phyloP scores from a whole-genome alignment of 768 basidiomycete genomes.

The Mycena epipterygia region DNA sequence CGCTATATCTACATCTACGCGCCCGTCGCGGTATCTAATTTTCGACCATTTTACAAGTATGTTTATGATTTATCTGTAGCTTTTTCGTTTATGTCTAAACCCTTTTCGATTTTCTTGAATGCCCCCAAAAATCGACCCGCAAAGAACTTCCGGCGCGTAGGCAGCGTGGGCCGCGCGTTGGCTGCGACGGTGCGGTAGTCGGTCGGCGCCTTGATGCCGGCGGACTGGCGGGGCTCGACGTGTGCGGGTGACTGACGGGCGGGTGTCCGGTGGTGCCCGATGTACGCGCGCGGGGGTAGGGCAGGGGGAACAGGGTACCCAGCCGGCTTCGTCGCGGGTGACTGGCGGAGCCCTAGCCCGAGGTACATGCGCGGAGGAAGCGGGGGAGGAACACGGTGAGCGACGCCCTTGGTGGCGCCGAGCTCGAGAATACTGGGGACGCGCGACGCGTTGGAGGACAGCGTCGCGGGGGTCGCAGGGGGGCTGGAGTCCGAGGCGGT shows the following conservation, averaged over 20 bases:
- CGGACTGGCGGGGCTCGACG: too few relatives aligned
- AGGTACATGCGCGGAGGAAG: neutral
- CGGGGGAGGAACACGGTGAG: neutral
- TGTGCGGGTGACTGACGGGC: too few relatives aligned
- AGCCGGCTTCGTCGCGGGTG: too few relatives aligned
- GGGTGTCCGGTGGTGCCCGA: too few relatives aligned
- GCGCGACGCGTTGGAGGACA: neutral
- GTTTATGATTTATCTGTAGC: too few relatives aligned
- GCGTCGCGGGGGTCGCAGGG: neutral
- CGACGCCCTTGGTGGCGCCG: too few relatives aligned
- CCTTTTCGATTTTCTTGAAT: neutral
- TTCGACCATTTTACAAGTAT: too few relatives aligned
- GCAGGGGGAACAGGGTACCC: neutral
- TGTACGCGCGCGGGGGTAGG: neutral
- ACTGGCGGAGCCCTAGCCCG: neutral
- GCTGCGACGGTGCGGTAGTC: neutral
- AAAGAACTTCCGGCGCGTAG: neutral
- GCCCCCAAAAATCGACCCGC: neutral
- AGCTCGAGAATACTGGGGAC: neutral
- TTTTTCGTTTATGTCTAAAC: too few relatives aligned
- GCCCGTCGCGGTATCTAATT: too few relatives aligned
- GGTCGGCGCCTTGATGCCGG: too few relatives aligned
- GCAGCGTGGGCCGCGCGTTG: neutral
- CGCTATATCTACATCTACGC: too few relatives aligned
- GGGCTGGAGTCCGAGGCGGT: neutral